These are phyloP conservation scores for Senna tora DNA, from an alignment of 306 rosid species.

Conservation along the genomic window DNA sequence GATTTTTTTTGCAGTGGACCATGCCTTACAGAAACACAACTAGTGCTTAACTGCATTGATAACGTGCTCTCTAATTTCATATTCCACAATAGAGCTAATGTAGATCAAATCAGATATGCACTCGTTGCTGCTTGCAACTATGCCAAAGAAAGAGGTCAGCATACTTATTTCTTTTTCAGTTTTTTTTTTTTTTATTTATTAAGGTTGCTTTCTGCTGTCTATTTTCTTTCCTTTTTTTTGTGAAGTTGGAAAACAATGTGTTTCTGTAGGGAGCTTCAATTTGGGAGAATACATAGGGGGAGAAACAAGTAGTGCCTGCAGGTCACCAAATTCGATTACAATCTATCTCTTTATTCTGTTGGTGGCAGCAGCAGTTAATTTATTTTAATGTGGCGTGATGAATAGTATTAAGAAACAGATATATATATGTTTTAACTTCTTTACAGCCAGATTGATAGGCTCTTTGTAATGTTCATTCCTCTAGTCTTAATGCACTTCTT, in stretches of 20 bases:
- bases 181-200: neutral
- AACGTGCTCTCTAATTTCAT: constrained; percentile 52
- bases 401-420: neutral
- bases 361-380: constrained; percentile 14
- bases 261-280: constrained; percentile 61
- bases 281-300: constrained; percentile 56
- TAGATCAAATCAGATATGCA: constrained; percentile 57
- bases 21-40: constrained; percentile 67
- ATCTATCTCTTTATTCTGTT: constrained; percentile 27
- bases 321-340: constrained; percentile 26
- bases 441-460: neutral
- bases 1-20: constrained; percentile 70
- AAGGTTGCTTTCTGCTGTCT: neutral
- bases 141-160: constrained; percentile 56
- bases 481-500: neutral
- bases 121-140: constrained; percentile 64
- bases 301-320: constrained; percentile 44
- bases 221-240: neutral
- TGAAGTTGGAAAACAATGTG: neutral
- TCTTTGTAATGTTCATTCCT: neutral
- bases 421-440: no score
- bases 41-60: constrained; percentile 66
- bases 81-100: constrained; percentile 62
- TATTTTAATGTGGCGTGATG: constrained; percentile 17
- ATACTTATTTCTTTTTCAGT: neutral